These are phyloP conservation scores for Saccharomycopsis sp. DNA, from an alignment of 805 yeast genomes.

Conservation along the genomic window DNA sequence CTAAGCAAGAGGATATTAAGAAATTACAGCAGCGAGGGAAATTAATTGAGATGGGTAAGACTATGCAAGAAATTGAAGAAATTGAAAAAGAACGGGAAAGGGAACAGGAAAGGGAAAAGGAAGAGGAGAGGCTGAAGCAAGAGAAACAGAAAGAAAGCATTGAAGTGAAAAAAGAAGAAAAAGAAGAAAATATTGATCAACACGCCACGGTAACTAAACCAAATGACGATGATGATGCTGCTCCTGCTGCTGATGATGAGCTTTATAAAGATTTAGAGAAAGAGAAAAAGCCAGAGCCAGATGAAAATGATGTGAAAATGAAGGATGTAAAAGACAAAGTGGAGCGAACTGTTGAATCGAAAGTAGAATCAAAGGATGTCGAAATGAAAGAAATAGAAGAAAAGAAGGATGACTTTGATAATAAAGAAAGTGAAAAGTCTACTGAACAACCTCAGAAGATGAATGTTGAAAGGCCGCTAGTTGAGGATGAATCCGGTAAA, in stretches of 20 bases:
- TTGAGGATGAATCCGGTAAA: neutral
- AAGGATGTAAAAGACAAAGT: neutral
- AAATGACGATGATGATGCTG: neutral
- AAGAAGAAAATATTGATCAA: neutral
- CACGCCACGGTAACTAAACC: neutral
- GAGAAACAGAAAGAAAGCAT: neutral
- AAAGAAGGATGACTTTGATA: neutral
- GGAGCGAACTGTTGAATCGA: neutral
- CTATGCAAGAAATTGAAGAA: conserved; percentile 6
- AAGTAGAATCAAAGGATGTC: neutral
- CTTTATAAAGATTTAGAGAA: neutral
- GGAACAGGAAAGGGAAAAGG: conserved; percentile 7
- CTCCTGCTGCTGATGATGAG: neutral
- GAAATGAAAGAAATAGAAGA: neutral
- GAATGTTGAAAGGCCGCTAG: neutral
- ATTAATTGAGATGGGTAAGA: conserved; percentile 9
- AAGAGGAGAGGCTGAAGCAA: conserved; percentile 13
- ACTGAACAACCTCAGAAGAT: neutral
- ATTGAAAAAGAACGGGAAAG: conserved; percentile 4
- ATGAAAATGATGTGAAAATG: neutral
- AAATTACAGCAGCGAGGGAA: conserved; percentile 9
- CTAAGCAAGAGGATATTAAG: conserved; percentile 7
- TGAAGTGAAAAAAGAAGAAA: neutral
- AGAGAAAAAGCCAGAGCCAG: neutral
- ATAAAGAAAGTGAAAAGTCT: neutral